Conservation (phyloP, 1,139 yeast genomes). For the Yamadazyma friedrichii region DNA sequence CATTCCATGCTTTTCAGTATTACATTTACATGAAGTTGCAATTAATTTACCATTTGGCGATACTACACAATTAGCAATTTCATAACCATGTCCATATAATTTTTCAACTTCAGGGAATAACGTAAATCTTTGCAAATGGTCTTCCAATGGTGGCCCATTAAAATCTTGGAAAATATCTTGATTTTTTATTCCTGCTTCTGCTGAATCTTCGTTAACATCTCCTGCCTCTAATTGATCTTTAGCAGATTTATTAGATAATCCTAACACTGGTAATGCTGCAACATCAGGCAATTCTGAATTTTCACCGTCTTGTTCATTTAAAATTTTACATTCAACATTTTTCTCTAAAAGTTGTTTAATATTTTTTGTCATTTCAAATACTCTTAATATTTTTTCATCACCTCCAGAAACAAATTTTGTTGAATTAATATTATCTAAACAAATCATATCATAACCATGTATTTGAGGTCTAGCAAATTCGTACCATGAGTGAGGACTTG, state of each 20-base stretch:
- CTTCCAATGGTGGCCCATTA: slow-evolving; percentile 74
- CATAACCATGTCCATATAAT: slow-evolving; percentile 96
- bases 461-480: slow-evolving; percentile 97
- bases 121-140: slow-evolving; percentile 85
- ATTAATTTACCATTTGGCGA: slow-evolving; percentile 63
- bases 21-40: slow-evolving; percentile 92
- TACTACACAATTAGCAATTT: slow-evolving; percentile 75
- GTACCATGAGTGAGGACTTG: slow-evolving; percentile 59
- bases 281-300: slow-evolving; percentile 56
- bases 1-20: slow-evolving; percentile 80
- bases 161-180: slow-evolving; percentile 49
- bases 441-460: slow-evolving; percentile 96
- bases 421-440: slow-evolving; percentile 61
- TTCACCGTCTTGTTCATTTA: slow-evolving; percentile 13
- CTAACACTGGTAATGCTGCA: slow-evolving; percentile 90
- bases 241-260: slow-evolving; percentile 89
- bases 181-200: slow-evolving; percentile 36
- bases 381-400: slow-evolving; percentile 89
- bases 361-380: slow-evolving; percentile 85
- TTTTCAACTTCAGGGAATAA: slow-evolving; percentile 95
- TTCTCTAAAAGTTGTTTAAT: slow-evolving; percentile 62
- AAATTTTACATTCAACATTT: slow-evolving; percentile 46
- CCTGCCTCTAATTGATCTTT: slow-evolving; percentile 46
- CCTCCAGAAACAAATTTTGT: slow-evolving; percentile 87
- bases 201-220: slow-evolving; percentile 35